phyloP scores from a whole-genome alignment of 192 early-diverging fungal species.

The Umbelopsis sp. region DNA sequence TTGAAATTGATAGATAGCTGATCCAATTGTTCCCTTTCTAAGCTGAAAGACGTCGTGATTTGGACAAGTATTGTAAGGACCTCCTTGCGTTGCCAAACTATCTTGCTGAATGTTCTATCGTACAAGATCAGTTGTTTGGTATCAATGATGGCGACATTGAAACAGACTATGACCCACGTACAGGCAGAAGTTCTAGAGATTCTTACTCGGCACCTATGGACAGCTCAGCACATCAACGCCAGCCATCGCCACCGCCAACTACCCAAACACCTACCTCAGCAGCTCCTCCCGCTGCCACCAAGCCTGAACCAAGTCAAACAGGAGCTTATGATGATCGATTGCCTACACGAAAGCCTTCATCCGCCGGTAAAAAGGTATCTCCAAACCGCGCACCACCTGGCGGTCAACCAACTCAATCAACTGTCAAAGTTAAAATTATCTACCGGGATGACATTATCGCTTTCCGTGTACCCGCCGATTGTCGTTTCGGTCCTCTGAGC shows the following conservation, averaged over 20 bases:
- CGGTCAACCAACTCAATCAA: slow-evolving; percentile 15
- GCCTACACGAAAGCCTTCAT: slow-evolving; percentile 10
- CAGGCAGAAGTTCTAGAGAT: slow-evolving; percentile 10
- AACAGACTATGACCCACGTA: slow-evolving; percentile 39
- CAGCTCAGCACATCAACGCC: slow-evolving; percentile 8
- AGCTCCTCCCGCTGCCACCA: neutral
- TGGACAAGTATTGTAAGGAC: slow-evolving; percentile 69
- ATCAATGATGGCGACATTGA: slow-evolving; percentile 60
- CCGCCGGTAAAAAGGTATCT: neutral
- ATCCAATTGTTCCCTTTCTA: neutral
- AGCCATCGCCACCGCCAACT: neutral
- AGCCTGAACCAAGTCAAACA: neutral
- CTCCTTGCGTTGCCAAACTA: slow-evolving; percentile 58
- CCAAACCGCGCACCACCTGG: slow-evolving; percentile 10
- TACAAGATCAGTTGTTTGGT: slow-evolving; percentile 55
- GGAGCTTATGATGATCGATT: neutral
- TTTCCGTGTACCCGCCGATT: slow-evolving; percentile 62
- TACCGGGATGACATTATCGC: slow-evolving; percentile 73
- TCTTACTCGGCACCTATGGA: neutral
- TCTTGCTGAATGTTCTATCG: slow-evolving; percentile 50
- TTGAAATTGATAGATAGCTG: neutral
- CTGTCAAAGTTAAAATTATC: slow-evolving; percentile 74
- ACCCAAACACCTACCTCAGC: neutral
- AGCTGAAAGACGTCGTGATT: slow-evolving; percentile 59
- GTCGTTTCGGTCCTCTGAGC: slow-evolving; percentile 56